Base-by-base conservation (phyloP, 1,284 basidiomycete genomes). In the Tilletia indica region DNA sequence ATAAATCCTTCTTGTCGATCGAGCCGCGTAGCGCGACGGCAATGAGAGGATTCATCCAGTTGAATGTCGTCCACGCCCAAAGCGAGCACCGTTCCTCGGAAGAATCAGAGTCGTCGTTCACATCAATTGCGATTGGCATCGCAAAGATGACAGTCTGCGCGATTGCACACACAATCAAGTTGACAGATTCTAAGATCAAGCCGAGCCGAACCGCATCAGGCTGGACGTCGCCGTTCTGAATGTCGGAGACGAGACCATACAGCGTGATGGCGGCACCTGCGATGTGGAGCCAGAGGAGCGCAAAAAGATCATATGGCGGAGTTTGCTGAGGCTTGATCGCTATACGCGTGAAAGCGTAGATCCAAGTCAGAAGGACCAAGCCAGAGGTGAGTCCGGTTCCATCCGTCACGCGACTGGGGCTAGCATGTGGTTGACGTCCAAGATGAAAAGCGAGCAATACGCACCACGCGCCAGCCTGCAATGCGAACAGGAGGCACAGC, bases 41-140 rank as follows among this genome's bases (percentile, higher is more conserved):
- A 48, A 79, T 70, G 34, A 79, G 64, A 5, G 74, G 73, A 14
- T 90, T 88, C 63, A 93, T 87, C 86, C 92, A 94, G 1, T 88
- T 87, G 82, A 93, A 93, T 0, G 88, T 89, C 68, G 89, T 86
- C 91, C 92, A 93, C n/a, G 89, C 86, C 88, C 89, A 91, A 16
- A 93, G 85, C n/a, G 87, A 89, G 56, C 89, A 90, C 71, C 87
- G 86, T 80, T 93, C 92, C 83, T 94, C 92, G 3, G 90, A 88
- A 87, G 54, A 67, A 0, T 47, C 19, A 6, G 66, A 67, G 39
- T 48, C 21, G 21, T 45, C 66, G 4, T 48, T 34, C 21, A 16
- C 16, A 42, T 3, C n/a, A 12, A 47, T 21, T 5, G 66, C 39
- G 66, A 67, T 67, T 11, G 66, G 66, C 66, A 67, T 67, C 42